Base-by-base conservation (phyloP, 108 stramenopile genomes). In the Cylindrotheca closterium region DNA sequence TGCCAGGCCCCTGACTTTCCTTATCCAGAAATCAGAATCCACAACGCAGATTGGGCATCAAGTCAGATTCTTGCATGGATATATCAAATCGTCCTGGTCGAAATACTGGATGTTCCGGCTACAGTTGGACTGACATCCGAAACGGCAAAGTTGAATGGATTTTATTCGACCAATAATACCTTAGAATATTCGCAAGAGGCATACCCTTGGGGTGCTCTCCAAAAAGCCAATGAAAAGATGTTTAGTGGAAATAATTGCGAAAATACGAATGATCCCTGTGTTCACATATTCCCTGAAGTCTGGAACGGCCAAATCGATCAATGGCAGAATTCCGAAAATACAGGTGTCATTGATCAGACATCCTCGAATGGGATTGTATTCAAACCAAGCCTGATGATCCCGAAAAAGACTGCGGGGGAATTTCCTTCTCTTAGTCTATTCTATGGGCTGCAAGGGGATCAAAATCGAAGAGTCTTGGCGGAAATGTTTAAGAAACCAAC, bases 21-120 rank as follows among this genome's bases (percentile, higher is more conserved):
- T 21, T 76, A 76, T 65, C 29, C 55, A 1, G 75, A 76, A 59
- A 69, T 76, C 30, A 54, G 75, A 47, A 65, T 76, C n/a, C 56
- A 46, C 51, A 68, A 60, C 23, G 63, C 32, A 21, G 53, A 70
- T 51, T 76, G 68, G 75, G 68, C 68, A 19, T 60, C 55, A 17
- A 34, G 50, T 55, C 60, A 60, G 29, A 59, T 70, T 25, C 18
- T 58, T 21, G 68, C 55, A 45, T 76, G 67, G 67, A 58, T 76
- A 2, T 4, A 30, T 15, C 75, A 76, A 60, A 76, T 76, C 32
- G 15, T 76, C 22, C 33, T 76, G 18, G 48, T 50, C 34, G 75
- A 76, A 60, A 27, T 70, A 33, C 26, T 32, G 0, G 58, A 50
- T 26, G 69, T 76, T 1, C 75, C 75, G 1, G 8, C 58, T 0